These are phyloP conservation scores for Mycogone perniciosa DNA, from an alignment of 2,329 filamentous ascomycete species.

Conservation along the genomic window DNA sequence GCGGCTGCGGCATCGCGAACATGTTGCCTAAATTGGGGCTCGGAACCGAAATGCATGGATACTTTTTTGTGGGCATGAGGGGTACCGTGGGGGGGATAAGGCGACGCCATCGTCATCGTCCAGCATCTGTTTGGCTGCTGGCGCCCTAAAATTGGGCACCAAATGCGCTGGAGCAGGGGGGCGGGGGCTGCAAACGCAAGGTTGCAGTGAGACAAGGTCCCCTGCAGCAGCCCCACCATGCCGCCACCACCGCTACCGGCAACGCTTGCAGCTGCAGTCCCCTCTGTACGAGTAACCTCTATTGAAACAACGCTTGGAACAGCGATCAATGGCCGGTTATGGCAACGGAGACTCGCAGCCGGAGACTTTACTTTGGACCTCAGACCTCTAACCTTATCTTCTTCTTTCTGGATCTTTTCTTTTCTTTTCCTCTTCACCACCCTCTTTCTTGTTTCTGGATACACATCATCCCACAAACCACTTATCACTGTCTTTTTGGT, in stretches of 20 bases:
- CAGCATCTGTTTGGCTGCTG: constrained; percentile 8
- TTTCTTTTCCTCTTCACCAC: neutral
- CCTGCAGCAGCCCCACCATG: constrained; percentile 6
- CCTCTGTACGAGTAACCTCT: neutral
- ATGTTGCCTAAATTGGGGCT: neutral
- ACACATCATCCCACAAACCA: neutral
- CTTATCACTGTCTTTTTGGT: neutral
- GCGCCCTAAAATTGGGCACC: constrained; percentile 9
- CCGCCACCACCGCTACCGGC: constrained; percentile 11
- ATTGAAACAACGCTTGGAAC: neutral
- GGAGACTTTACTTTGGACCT: neutral
- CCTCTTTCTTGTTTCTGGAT: neutral
- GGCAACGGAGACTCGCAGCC: neutral
- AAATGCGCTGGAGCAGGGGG: neutral
- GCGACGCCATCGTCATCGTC: constrained; percentile 12
- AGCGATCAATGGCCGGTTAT: neutral
- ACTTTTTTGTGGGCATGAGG: constrained; percentile 12
- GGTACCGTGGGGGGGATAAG: constrained; percentile 12
- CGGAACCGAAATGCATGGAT: constrained; percentile 9
- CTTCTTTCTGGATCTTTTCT: neutral
- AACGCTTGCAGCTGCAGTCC: constrained; percentile 3
- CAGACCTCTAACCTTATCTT: neutral
- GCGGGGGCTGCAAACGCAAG: constrained; percentile 2
- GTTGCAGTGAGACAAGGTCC: constrained; percentile 8
- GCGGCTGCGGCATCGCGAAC: neutral